Evolutionary conservation across 73 alveolate species (phyloP).

Genomic region (Tetrahymena borealis): DNA sequence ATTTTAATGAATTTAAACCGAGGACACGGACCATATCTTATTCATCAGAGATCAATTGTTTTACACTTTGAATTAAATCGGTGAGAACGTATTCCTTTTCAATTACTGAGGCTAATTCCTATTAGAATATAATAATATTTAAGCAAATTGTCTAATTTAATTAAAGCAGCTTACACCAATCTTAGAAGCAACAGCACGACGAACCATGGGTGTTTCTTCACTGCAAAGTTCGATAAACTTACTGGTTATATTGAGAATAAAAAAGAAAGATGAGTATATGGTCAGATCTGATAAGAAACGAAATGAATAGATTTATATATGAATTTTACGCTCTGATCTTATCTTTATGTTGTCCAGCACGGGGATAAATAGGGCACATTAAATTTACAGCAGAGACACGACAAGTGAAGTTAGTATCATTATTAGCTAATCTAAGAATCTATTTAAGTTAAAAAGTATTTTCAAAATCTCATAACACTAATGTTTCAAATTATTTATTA

Average conservation of each 20-base stretch:
- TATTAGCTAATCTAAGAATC: constrained; percentile 74
- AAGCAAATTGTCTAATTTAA: not conserved
- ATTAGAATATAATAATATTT: not conserved
- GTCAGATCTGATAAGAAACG: too few relatives aligned
- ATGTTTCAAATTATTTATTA: constrained; percentile 37
- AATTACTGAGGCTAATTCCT: constrained; percentile 70
- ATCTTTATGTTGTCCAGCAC: constrained; percentile 87
- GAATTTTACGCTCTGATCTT: constrained; percentile 70
- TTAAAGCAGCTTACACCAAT: constrained; percentile 55
- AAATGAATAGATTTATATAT: too few relatives aligned
- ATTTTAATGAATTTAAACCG: constrained; percentile 81
- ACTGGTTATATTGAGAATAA: not conserved
- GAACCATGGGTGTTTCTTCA: constrained; percentile 97
- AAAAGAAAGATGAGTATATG: too few relatives aligned
- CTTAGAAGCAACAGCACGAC: constrained; percentile 93
- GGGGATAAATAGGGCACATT: constrained; percentile 80
- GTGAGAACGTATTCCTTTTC: constrained; percentile 81
- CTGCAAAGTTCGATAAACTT: constrained; percentile 90
- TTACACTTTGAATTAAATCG: constrained; percentile 86
- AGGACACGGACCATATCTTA: constrained; percentile 92
- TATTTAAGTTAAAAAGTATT: not conserved
- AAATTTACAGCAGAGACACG: constrained; percentile 93
- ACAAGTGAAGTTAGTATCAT: constrained; percentile 88
- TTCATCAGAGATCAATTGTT: constrained; percentile 85
- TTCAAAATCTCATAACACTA: not conserved